Conservation (phyloP, 1,284 basidiomycete genomes). For the Ustilago trichophora region DNA sequence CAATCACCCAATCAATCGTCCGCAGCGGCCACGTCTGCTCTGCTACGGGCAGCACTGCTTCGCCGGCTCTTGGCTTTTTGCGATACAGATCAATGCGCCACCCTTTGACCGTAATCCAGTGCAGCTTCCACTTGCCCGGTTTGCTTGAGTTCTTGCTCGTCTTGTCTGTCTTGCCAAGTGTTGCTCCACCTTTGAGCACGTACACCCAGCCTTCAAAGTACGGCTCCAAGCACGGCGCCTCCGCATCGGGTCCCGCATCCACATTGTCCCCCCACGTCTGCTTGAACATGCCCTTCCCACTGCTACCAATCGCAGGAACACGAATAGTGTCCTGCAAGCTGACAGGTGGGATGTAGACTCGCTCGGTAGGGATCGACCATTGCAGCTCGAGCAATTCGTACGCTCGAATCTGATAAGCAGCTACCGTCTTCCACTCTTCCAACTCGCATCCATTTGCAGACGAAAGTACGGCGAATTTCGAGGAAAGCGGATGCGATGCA, state of each 20-base stretch:
- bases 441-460: slow-evolving; percentile 47
- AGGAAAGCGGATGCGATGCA: slow-evolving; percentile 37
- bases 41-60: slow-evolving; percentile 13
- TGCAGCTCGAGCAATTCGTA: slow-evolving; percentile 57
- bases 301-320: neutral
- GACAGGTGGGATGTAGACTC: slow-evolving; percentile 38
- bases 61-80: slow-evolving; percentile 36
- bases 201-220: slow-evolving; percentile 59
- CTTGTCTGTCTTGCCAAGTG: slow-evolving; percentile 9
- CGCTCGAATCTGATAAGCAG: slow-evolving; percentile 39
- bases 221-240: slow-evolving; percentile 32
- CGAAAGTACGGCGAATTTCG: slow-evolving; percentile 40
- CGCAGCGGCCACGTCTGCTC: slow-evolving; percentile 33
- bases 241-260: slow-evolving; percentile 12
- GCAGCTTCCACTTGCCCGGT: slow-evolving; percentile 55
- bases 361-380: slow-evolving; percentile 40
- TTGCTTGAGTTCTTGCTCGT: slow-evolving; percentile 6
- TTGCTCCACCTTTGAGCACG: slow-evolving; percentile 38
- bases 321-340: slow-evolving; percentile 10
- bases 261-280: neutral
- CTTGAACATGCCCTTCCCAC: slow-evolving; percentile 1
- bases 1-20: slow-evolving; percentile 31
- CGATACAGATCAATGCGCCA: slow-evolving; percentile 45
- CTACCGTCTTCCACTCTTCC: slow-evolving; percentile 54
- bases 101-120: slow-evolving; percentile 47